phyloP scores from a whole-genome alignment of 1,284 basidiomycete genomes.

The Irpex sp. region DNA sequence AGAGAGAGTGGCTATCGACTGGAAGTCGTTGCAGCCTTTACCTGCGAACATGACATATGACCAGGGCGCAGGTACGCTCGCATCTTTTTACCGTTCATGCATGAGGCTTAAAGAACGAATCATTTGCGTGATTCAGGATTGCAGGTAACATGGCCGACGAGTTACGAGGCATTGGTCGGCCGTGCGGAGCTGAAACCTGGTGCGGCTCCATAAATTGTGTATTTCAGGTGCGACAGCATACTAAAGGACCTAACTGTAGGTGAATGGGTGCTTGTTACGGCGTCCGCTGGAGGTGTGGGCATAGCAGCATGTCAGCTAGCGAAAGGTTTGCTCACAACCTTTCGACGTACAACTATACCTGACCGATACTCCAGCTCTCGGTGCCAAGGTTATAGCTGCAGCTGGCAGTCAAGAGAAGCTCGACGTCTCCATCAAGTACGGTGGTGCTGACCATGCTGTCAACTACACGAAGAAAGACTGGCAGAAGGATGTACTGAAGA shows the following conservation, averaged over 20 bases:
- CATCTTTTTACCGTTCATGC: slow-evolving; percentile 6
- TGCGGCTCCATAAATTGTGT: slow-evolving; percentile 20
- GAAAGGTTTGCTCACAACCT: slow-evolving; percentile 50
- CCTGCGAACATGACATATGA: slow-evolving; percentile 65
- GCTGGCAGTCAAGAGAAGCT: slow-evolving; percentile 69
- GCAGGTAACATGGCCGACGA: slow-evolving; percentile 86
- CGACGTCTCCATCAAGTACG: slow-evolving; percentile 62
- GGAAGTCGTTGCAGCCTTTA: slow-evolving; percentile 49
- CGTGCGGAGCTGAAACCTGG: slow-evolving; percentile 76
- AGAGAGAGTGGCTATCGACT: slow-evolving; percentile 62
- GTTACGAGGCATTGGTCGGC: slow-evolving; percentile 86
- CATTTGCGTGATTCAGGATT: slow-evolving; percentile 40
- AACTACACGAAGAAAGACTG: slow-evolving; percentile 67
- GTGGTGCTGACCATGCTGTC: slow-evolving; percentile 68
- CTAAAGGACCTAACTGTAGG: slow-evolving; percentile 37
- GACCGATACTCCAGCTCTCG: slow-evolving; percentile 50
- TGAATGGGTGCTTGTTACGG: slow-evolving; percentile 87
- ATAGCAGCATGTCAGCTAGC: slow-evolving; percentile 89
- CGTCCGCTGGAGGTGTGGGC: slow-evolving; percentile 91
- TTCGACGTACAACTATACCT: background rate
- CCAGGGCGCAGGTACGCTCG: slow-evolving; percentile 50
- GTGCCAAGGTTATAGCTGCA: slow-evolving; percentile 79
- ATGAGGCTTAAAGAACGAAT: background rate
- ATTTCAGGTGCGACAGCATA: background rate
- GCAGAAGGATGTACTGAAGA: slow-evolving; percentile 71